Conservation (phyloP, 352 stramenopile genomes). For the Elongisporangium senticosum region DNA sequence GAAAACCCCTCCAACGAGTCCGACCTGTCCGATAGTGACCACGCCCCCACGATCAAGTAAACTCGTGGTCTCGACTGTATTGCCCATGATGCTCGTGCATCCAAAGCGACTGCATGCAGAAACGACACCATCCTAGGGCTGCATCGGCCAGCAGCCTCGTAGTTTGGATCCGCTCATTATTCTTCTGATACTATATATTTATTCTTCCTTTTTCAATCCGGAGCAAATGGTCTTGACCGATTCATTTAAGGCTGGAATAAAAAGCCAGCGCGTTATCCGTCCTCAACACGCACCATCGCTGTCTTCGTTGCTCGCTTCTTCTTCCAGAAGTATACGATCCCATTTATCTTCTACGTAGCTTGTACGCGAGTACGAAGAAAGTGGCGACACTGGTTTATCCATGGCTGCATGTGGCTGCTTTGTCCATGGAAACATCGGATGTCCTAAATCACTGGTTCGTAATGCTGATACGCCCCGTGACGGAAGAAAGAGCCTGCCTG, state of each 20-base stretch:
- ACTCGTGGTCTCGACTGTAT: neutral
- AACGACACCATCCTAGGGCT: neutral
- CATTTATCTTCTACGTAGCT: constrained; percentile 62
- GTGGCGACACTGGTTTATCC: neutral
- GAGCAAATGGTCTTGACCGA: neutral
- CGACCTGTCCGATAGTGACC: neutral
- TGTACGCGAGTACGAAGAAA: constrained; percentile 17
- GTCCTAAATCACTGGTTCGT: neutral
- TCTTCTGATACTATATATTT: constrained; percentile 1
- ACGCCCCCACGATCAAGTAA: neutral
- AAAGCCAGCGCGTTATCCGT: neutral
- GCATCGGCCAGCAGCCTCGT: neutral
- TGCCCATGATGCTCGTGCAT: neutral
- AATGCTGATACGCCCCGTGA: neutral
- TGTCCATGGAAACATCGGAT: neutral
- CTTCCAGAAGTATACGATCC: constrained; percentile 51
- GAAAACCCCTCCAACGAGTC: neutral
- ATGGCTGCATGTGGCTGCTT: neutral
- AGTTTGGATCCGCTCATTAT: neutral
- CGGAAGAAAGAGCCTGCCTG: neutral
- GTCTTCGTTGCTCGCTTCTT: constrained; percentile 20
- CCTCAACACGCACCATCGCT: constrained; percentile 5
- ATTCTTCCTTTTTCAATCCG: neutral
- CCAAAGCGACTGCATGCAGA: neutral
- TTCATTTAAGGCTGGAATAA: neutral